Evolutionary conservation across 441 rosid genomes (phyloP).

Genomic region (Adansonia gregorii): DNA sequence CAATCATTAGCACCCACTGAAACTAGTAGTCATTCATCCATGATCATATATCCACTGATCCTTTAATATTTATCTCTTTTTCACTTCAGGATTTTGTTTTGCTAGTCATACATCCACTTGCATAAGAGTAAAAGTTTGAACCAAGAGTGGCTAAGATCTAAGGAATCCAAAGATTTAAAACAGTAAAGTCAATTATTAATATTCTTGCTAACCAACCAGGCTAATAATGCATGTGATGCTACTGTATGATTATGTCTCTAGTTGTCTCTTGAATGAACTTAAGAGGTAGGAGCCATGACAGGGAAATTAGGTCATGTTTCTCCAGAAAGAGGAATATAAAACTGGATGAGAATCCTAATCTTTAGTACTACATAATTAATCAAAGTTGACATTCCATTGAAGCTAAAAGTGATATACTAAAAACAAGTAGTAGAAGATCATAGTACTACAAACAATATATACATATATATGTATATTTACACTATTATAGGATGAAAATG

Average conservation of each 20-base stretch:
- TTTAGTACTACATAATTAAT: background rate
- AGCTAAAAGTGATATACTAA: background rate
- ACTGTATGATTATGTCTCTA: background rate
- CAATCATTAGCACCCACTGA: too few species aligned
- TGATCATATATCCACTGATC: too few species aligned
- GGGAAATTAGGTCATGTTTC: background rate
- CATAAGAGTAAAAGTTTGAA: too few species aligned
- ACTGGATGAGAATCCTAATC: constrained; percentile 2
- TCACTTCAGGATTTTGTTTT: too few species aligned
- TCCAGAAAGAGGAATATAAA: background rate
- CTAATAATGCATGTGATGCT: background rate
- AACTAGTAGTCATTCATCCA: too few species aligned
- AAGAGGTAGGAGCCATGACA: constrained; percentile 13
- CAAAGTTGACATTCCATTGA: constrained; percentile 11
- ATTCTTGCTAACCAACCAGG: background rate
- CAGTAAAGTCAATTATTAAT: background rate
- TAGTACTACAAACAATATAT: too few species aligned
- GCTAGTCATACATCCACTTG: too few species aligned
- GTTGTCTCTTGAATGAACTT: constrained; percentile 12
- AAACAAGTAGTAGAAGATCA: too few species aligned
- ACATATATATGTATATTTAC: too few species aligned
- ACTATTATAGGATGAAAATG: too few species aligned
- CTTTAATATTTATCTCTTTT: too few species aligned
- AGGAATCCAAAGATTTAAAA: background rate
- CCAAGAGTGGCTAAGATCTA: background rate